These are phyloP conservation scores for Exsudoporus frostii DNA, from an alignment of 768 basidiomycete species.

Conservation along the genomic window DNA sequence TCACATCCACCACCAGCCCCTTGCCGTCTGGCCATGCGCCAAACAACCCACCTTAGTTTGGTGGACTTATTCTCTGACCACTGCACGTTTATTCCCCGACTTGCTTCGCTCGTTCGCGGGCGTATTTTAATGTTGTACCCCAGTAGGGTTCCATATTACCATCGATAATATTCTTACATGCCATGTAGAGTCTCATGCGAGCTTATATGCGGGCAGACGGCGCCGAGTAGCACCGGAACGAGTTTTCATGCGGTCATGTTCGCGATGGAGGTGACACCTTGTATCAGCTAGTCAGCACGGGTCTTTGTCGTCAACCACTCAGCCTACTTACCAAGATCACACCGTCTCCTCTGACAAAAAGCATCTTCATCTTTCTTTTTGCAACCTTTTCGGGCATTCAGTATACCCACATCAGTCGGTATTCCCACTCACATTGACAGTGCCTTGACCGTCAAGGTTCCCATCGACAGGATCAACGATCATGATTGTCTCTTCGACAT, in stretches of 20 bases:
- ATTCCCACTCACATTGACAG: constrained; percentile 58
- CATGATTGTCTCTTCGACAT: constrained; percentile 97
- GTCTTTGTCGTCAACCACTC: neutral
- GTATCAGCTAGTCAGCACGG: constrained; percentile 15
- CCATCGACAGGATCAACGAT: constrained; percentile 85
- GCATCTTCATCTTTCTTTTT: constrained; percentile 94
- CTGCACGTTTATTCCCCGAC: neutral
- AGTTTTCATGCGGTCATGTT: constrained; percentile 38
- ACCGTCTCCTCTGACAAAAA: constrained; percentile 96
- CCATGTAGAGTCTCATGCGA: neutral
- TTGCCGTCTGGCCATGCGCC: neutral
- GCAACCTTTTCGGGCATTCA: constrained; percentile 56
- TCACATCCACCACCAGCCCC: neutral
- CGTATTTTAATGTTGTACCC: constrained; percentile 1
- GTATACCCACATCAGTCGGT: neutral
- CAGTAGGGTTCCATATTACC: neutral
- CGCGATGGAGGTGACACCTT: constrained; percentile 82
- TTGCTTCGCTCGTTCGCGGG: constrained; percentile 2
- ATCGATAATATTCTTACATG: constrained; percentile 10
- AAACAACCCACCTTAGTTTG: constrained; percentile 1
- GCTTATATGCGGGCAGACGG: constrained; percentile 32
- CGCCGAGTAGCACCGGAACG: neutral
- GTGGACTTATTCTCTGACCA: neutral
- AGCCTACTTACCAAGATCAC: constrained; percentile 88
- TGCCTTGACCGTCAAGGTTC: constrained; percentile 50